Evolutionary conservation across 257 asterid species (phyloP), one percentile per base, ranked within the genome.

Genomic region (Rehmannia glutinosa): DNA sequence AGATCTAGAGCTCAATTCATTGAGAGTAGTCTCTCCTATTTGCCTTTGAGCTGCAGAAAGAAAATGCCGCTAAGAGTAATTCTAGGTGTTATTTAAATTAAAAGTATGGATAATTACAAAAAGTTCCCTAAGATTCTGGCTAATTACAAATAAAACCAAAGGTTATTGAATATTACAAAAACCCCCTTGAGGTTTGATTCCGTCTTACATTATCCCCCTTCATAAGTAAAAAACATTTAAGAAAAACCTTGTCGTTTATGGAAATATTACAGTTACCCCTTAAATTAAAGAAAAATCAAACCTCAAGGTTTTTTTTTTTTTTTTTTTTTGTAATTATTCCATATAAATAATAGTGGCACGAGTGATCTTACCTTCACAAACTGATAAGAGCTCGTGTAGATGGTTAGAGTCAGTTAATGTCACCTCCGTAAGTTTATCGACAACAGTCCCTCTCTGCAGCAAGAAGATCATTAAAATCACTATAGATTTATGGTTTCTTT

Each of bases 1-100:
- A 62, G 99, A 94, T 72, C 99, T 83, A 1, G 99, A 91, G 81
- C 99, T 94, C 75, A 81, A 35, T 76, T 94, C 99, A 72, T 94
- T 91, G 43, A 91, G 81, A 73, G 80, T 57, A 10, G 99, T 94
- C 87, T 94, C 99, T 75, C 96, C 96, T 67, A 79, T 90, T 76
- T 82, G 87, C 69, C 99, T 82, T 77, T 94, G 96, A 60, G 95
- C 97, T 94, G 87, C 76, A 70, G 66, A 25, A 74, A 71, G 46
- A 49, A 2, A 67, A 49, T 16, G 43, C 33, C 2, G 35, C 3
- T 25, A 10, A 24, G 42, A 43, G 66, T 23, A 41, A 42, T 45
- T 45, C 15, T 16, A 8, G 5, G 21, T 21, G 49, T 49, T 43
- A 10, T 46, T n/a, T n/a, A n/a, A n/a, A n/a, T n/a, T n/a, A 32